Percentiles rank a stretch among this genome's conserved stretches.
These are phyloP conservation scores for Coriaria nepalensis DNA, from an alignment of 306 rosid species.

Conservation along the genomic window DNA sequence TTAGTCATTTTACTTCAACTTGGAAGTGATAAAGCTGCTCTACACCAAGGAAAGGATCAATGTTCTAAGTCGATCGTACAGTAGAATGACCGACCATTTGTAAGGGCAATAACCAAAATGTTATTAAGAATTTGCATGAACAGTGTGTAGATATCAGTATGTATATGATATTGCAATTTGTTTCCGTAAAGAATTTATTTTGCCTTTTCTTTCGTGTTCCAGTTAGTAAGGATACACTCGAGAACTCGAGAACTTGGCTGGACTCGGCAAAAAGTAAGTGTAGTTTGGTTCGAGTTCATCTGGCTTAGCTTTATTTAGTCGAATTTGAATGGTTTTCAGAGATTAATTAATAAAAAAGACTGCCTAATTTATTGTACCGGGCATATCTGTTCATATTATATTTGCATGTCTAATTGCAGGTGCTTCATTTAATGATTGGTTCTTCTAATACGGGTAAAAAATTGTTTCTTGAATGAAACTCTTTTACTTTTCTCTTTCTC, in stretches of 20 bases:
- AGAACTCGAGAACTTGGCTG: conserved; percentile 54
- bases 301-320: background rate
- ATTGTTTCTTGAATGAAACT: conserved; percentile 14
- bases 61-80: too few species aligned
- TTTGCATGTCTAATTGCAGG: conserved; percentile 38
- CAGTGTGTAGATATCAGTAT: too few species aligned
- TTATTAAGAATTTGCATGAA: too few species aligned
- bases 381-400: too few species aligned
- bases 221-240: conserved; percentile 62
- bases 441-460: conserved; percentile 71
- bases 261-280: conserved; percentile 93
- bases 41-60: too few species aligned
- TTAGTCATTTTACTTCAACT: too few species aligned
- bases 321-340: background rate
- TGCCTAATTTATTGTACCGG: background rate
- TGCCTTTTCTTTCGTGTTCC: conserved; percentile 19
- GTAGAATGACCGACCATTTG: background rate
- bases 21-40: too few species aligned
- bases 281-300: background rate
- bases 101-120: too few species aligned
- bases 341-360: conserved; percentile 19
- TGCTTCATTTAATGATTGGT: conserved; percentile 87
- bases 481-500: conserved; percentile 10
- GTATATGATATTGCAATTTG: background rate
- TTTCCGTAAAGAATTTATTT: conserved; percentile 12